phyloP scores from a whole-genome alignment of 305 asterid genomes.

The Fraxinus nigra region DNA sequence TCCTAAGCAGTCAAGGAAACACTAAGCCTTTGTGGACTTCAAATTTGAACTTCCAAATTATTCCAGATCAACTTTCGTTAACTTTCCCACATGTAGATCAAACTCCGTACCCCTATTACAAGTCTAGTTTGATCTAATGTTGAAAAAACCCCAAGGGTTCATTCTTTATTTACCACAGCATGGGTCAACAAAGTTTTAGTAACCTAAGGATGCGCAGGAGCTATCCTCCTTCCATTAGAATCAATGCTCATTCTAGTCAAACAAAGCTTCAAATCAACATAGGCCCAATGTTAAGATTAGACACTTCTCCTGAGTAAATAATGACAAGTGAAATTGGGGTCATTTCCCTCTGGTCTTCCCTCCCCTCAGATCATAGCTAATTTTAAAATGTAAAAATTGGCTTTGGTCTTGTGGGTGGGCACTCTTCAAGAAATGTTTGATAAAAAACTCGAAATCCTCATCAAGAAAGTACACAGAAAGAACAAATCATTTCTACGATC shows the following conservation, averaged over 20 bases:
- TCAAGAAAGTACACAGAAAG: background rate
- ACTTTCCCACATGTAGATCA: background rate
- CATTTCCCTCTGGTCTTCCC: background rate
- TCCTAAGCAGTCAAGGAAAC: background rate
- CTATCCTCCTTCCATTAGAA: background rate
- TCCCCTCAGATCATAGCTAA: background rate
- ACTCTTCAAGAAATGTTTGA: background rate
- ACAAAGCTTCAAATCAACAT: background rate
- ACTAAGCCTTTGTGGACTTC: background rate
- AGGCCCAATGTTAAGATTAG: background rate
- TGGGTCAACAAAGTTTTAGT: background rate
- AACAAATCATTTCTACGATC: background rate
- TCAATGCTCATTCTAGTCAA: background rate
- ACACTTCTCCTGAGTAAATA: background rate
- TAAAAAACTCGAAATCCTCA: background rate
- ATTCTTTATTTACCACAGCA: background rate
- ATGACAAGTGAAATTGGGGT: background rate
- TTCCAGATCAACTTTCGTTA: background rate
- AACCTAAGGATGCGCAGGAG: background rate
- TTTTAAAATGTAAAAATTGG: background rate
- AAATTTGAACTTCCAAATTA: background rate
- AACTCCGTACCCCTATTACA: background rate
- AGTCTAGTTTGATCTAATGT: background rate
- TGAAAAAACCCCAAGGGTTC: background rate
- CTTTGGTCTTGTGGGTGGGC: background rate